Base-by-base conservation (phyloP, 257 asterid genomes). In the Asclepias syriaca region DNA sequence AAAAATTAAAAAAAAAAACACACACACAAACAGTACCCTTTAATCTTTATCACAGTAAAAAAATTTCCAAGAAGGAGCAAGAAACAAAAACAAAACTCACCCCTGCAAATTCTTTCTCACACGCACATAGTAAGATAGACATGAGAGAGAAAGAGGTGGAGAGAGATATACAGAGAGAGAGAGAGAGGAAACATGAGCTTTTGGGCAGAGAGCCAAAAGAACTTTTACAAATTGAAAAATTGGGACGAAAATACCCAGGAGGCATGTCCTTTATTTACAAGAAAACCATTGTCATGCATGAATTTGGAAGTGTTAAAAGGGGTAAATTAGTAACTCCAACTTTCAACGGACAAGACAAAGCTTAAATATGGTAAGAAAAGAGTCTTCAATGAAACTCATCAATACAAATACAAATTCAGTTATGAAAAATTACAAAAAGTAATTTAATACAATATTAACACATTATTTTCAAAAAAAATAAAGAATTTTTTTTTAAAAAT, bases 201-300 rank as follows among this genome's bases (percentile, higher is more conserved):
- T 90, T 83, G 94, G 90, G 77, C 85, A 84, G 89, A 68, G 96
- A 71, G 96, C 87, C 89, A 67, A 39, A 57, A 53, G 56, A 43
- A 37, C 69, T 66, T 75, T 77, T 40, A 63, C 32, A 45, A 45
- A 8, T 18, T 16, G 24, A 54, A 15, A 16, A 0, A 27, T 64
- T 46, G 27, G 45, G 81, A 73, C 81, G 13, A 66, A 53, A 73
- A 72, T 76, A 71, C 79, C 78, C 81, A 48, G 32, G 12, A 4
- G 37, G 2, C 18, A 34, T 43, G 58, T 10, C 19, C 13, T 19
- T 37, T 63, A 63, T 63, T 63, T 48, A 63, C 48, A 63, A 63
- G 15, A 60, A 15, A 32, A 32, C 48, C 68, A 61, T 63, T 68
- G 68, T 53, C 72, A 45, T 34, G 49, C 49, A 34, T 34, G 49